These are phyloP conservation scores for Penicillium salamii DNA, from an alignment of 495 filamentous ascomycete species.

Conservation along the genomic window DNA sequence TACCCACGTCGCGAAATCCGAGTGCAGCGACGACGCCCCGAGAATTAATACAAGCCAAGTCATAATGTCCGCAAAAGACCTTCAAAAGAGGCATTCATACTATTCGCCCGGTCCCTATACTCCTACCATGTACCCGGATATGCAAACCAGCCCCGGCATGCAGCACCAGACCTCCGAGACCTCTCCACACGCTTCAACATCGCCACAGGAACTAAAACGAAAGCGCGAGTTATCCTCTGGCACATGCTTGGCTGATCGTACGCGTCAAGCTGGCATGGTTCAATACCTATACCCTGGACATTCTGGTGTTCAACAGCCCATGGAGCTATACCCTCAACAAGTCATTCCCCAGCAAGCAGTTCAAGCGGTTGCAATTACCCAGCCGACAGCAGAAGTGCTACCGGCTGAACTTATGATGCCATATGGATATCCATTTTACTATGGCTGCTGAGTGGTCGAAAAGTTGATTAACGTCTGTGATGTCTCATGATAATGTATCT, in stretches of 20 bases:
- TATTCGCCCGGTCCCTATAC: not conserved
- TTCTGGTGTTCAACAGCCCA: slow-evolving; percentile 16
- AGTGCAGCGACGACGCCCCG: not conserved
- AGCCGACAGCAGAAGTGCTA: not conserved
- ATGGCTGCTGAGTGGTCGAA: slow-evolving; percentile 16
- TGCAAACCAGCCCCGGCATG: not conserved
- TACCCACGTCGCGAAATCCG: not conserved
- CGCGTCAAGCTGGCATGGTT: slow-evolving; percentile 15
- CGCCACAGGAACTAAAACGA: slow-evolving; percentile 18
- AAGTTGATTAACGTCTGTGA: not conserved
- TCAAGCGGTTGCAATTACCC: slow-evolving; percentile 3
- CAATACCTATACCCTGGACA: slow-evolving; percentile 10
- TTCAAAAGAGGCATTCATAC: not conserved
- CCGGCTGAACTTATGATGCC: slow-evolving; percentile 15
- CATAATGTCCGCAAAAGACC: not conserved
- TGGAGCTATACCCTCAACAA: slow-evolving; percentile 17
- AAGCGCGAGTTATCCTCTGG: slow-evolving; percentile 18
- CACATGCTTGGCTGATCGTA: slow-evolving; percentile 15
- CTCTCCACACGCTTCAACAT: not conserved
- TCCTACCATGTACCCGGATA: not conserved
- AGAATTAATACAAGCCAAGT: not conserved
- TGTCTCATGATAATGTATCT: slow-evolving; percentile 18
- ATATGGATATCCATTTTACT: slow-evolving; percentile 32
- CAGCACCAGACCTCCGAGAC: not conserved
- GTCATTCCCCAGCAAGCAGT: not conserved